Evolutionary conservation across 2,329 filamentous ascomycete species (phyloP), one percentile per base, ranked within the genome.

Genomic region (Fulvia fulva): DNA sequence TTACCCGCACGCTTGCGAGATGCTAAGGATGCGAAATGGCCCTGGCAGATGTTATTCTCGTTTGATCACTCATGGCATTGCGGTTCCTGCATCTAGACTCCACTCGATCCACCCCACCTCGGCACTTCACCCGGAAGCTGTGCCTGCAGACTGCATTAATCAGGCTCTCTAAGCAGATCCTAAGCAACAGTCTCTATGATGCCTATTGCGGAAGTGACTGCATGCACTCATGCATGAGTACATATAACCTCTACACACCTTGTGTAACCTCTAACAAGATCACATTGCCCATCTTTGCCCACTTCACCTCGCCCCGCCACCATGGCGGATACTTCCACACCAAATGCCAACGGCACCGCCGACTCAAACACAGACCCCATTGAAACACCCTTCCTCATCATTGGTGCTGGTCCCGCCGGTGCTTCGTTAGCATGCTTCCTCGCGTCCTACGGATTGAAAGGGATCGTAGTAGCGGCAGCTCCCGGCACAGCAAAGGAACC

Each of bases 401-500:
- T 72, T 19, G 71, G 71, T 34, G 70, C 70, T 22, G 71, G 71
- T 26, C 71, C 71, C 25, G 70, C 71, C 47, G 71, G 71, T n/a
- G 69, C 70, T 22, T 67, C 68, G 2, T 58, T 73, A 16, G 71
- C 68, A 22, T 69, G 64, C 61, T 73, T 73, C 55, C 67, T 73
- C 44, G 65, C 69, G 22, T 65, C 65, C 22, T 61, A 72, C 61
- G 67, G 66, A 1, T 68, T 81, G 3, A 79, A 71, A 28, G 84
- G 84, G 0, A 75, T 86, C 46, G 77, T 86, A 61, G 74, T 87
- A 52, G 77, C 77, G 6, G 67, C 76, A 2, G 76, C 78, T 0
- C 70, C 80, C 0, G 76, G 77, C 2, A 83, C 79, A 0, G 81
- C 83, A 1, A 73, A 81, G 57, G 84, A 82, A 0, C 83, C 83